These are phyloP conservation scores for Alnus rubra DNA, from an alignment of 306 rosid genomes.

Conservation along the genomic window DNA sequence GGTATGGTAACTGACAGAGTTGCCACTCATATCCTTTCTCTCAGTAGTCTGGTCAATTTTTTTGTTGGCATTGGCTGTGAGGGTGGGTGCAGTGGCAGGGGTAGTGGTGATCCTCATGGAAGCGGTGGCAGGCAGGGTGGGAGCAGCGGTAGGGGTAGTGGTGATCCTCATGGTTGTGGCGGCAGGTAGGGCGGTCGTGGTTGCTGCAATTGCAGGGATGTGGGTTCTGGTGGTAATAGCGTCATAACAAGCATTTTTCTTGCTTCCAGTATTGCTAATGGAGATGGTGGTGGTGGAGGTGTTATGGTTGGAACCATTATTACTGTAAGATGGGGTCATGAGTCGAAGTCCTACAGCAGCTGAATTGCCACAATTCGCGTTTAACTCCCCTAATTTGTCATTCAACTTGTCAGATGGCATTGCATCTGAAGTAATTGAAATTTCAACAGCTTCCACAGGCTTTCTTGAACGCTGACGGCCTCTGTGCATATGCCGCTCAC, in stretches of 20 bases:
- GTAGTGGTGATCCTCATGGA: slow-evolving; percentile 3
- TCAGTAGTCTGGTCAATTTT: slow-evolving; percentile 2
- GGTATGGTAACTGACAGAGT: slow-evolving; percentile 15
- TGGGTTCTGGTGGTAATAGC: slow-evolving; percentile 19
- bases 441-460: slow-evolving; percentile 79
- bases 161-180: slow-evolving; percentile 3
- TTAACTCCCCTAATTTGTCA: slow-evolving; percentile 23
- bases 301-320: slow-evolving; percentile 20
- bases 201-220: not conserved
- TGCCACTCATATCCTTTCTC: slow-evolving; percentile 33
- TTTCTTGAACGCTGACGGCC: slow-evolving; percentile 98
- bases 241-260: slow-evolving; percentile 19
- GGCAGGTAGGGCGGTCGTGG: slow-evolving; percentile 13
- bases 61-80: slow-evolving; percentile 14
- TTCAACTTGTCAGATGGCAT: slow-evolving; percentile 28
- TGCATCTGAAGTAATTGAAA: slow-evolving; percentile 38
- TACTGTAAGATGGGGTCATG: slow-evolving; percentile 21
- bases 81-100: slow-evolving; percentile 18
- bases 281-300: slow-evolving; percentile 9
- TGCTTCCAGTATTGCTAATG: slow-evolving; percentile 25
- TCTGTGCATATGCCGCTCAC: slow-evolving; percentile 81
- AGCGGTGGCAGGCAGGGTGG: slow-evolving; percentile 8
- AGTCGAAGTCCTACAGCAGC: slow-evolving; percentile 37
- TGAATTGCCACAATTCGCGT: slow-evolving; percentile 19
- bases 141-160: not conserved